Conservation (phyloP, 345 rosid genomes). For the Odontarrhena argentea region DNA sequence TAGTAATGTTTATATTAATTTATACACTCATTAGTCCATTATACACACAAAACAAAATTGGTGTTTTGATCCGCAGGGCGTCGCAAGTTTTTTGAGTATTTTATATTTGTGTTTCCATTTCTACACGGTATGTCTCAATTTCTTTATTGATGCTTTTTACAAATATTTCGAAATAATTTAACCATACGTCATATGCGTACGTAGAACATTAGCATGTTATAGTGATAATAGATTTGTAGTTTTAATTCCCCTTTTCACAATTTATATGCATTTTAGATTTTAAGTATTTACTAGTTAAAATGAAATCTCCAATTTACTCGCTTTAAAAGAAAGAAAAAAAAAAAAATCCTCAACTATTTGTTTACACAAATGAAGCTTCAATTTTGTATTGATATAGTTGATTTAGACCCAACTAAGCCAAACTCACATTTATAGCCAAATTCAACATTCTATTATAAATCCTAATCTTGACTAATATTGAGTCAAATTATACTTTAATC, state of each 20-base stretch:
- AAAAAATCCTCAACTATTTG: no score
- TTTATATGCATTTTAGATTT: neutral
- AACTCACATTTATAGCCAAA: no score
- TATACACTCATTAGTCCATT: neutral
- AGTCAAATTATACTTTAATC: no score
- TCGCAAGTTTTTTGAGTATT: neutral
- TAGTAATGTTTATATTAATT: neutral
- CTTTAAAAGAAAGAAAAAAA: no score
- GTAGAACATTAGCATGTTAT: neutral
- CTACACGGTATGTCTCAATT: neutral
- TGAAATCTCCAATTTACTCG: no score
- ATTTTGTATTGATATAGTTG: no score
- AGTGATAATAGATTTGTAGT: neutral
- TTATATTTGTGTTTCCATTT: neutral
- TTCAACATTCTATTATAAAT: no score
- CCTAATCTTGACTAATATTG: no score
- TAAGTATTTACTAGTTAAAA: no score
- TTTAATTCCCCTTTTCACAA: neutral
- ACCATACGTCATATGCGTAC: neutral
- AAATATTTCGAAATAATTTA: neutral
- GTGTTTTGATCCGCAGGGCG: neutral
- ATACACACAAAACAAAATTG: conserved; percentile 12
- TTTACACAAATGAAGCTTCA: no score
- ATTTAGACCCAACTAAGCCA: no score
- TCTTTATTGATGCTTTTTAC: neutral